Conservation (phyloP, 2,329 filamentous ascomycete genomes). For the Trichoderma cornu-damae region DNA sequence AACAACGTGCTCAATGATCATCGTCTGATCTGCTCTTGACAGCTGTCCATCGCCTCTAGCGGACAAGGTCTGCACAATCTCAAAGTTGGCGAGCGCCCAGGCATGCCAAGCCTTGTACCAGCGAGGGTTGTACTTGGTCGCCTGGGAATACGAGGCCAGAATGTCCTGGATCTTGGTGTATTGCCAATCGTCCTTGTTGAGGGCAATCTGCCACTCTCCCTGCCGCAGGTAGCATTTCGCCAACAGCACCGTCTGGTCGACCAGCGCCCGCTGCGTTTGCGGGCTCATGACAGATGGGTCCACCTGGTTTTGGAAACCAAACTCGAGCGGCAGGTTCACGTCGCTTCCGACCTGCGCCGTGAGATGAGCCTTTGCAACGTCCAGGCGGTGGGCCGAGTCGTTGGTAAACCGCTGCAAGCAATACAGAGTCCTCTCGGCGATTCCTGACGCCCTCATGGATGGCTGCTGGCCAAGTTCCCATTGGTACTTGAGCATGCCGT, state of each 20-base stretch:
- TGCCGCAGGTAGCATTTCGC: conserved; percentile 95
- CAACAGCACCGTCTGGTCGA: conserved; percentile 65
- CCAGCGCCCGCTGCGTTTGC: conserved; percentile 48
- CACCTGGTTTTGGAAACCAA: conserved; percentile 45
- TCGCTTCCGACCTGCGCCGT: conserved; percentile 44
- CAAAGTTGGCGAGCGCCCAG: conserved; percentile 97
- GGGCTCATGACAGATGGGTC: conserved; percentile 44
- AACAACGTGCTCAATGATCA: conserved; percentile 82
- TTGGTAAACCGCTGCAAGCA: conserved; percentile 58
- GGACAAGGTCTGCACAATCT: conserved; percentile 82
- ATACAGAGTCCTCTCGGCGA: conserved; percentile 52
- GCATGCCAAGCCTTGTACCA: conserved; percentile 99
- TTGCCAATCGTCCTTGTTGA: conserved; percentile 86
- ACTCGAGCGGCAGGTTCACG: conserved; percentile 42
- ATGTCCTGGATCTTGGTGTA: conserved; percentile 82
- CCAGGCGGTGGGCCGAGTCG: conserved; percentile 52
- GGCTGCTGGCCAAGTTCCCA: conserved; percentile 77
- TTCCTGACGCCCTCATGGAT: conserved; percentile 37
- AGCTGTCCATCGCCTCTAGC: conserved; percentile 55
- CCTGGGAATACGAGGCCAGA: conserved; percentile 81
- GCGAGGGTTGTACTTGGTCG: conserved; percentile 86
- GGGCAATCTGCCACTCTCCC: conserved; percentile 87
- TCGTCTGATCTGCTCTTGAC: conserved; percentile 50
- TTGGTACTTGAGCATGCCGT: conserved; percentile 95
- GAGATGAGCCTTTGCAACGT: conserved; percentile 48